Evolutionary conservation across 2,329 filamentous ascomycete species (phyloP).

Genomic region (Aureobasidium subglaciale): DNA sequence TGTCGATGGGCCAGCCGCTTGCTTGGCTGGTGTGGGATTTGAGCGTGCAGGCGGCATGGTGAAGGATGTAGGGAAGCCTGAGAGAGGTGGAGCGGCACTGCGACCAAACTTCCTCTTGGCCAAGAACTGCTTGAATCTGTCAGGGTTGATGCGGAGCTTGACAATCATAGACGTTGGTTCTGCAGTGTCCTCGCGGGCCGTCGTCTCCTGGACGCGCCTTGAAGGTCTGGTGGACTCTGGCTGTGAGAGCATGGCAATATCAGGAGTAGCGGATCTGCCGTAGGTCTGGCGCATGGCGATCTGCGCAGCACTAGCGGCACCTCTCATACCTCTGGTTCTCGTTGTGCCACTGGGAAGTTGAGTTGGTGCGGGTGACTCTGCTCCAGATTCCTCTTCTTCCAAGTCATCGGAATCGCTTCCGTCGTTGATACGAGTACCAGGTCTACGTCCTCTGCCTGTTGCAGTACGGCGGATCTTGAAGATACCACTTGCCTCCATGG

Average conservation of each 20-base stretch:
- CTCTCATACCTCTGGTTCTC: slow-evolving; percentile 79
- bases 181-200: slow-evolving; percentile 69
- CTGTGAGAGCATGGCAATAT: slow-evolving; percentile 58
- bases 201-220: slow-evolving; percentile 50
- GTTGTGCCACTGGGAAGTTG: slow-evolving; percentile 62
- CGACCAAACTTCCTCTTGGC: slow-evolving; percentile 45
- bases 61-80: slow-evolving; percentile 36
- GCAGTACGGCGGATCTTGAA: slow-evolving; percentile 56
- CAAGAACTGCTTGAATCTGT: slow-evolving; percentile 62
- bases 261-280: slow-evolving; percentile 82
- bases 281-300: slow-evolving; percentile 71
- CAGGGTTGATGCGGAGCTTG: slow-evolving; percentile 64
- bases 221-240: slow-evolving; percentile 61
- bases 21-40: slow-evolving; percentile 39
- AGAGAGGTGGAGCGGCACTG: slow-evolving; percentile 22
- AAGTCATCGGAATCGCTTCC: slow-evolving; percentile 75
- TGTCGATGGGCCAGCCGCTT: slow-evolving; percentile 16
- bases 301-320: slow-evolving; percentile 78
- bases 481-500: slow-evolving; percentile 75
- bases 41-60: slow-evolving; percentile 40
- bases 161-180: slow-evolving; percentile 72
- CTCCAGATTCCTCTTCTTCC: slow-evolving; percentile 79
- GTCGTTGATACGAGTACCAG: slow-evolving; percentile 51
- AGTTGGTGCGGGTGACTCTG: slow-evolving; percentile 73
- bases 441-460: slow-evolving; percentile 42